Conservation (phyloP, 257 asterid species). For the Solanum neorickii region DNA sequence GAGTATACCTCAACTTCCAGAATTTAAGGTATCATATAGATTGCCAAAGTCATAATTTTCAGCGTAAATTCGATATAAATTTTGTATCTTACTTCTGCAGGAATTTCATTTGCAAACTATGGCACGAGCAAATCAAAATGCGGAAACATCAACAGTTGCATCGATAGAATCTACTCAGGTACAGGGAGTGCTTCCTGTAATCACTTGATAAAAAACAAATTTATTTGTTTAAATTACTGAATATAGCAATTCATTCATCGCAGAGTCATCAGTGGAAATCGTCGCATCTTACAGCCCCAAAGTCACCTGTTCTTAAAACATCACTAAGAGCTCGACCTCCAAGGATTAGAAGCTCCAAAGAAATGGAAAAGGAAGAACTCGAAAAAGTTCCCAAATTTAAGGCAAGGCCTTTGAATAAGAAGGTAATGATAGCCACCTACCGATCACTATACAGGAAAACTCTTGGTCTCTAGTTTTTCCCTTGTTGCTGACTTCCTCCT, state of each 20-base stretch:
- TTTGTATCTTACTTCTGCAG: constrained; percentile 19
- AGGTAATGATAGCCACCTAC: constrained; percentile 27
- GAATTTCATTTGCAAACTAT: constrained; percentile 89
- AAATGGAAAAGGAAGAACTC: constrained; percentile 64
- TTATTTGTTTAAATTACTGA: neutral
- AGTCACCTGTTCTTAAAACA: constrained; percentile 75
- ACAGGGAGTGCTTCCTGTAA: neutral
- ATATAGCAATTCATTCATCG: neutral
- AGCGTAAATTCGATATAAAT: neutral
- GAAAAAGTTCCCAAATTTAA: constrained; percentile 69
- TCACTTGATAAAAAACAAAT: neutral
- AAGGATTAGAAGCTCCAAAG: constrained; percentile 51
- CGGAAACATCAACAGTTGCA: constrained; percentile 61
- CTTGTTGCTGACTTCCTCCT: neutral
- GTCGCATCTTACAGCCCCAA: constrained; percentile 63
- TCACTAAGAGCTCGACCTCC: constrained; percentile 80
- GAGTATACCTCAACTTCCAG: constrained; percentile 70
- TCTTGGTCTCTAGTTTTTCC: neutral
- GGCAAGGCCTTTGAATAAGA: constrained; percentile 86
- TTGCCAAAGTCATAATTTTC: neutral
- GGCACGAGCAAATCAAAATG: constrained; percentile 67
- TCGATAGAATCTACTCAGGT: constrained; percentile 54
- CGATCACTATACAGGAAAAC: neutral
- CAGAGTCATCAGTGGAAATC: constrained; percentile 68
- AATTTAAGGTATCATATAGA: constrained; percentile 52